Conservation (phyloP, 179 eudicot genomes). For the Nepenthes alata region DNA sequence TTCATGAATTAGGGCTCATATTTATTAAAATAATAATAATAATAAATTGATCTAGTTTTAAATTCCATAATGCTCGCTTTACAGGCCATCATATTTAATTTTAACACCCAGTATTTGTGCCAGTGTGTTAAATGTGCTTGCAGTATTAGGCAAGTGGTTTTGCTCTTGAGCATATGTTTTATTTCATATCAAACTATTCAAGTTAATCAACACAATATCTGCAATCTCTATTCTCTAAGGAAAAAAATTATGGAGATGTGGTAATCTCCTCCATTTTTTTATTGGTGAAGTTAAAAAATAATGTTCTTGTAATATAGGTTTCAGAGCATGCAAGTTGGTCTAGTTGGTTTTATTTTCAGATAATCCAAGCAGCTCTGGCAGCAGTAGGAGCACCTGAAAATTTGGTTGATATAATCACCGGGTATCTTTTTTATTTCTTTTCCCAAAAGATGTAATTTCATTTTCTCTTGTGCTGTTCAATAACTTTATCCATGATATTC, state of each 20-base stretch:
- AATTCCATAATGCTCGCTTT: too few species aligned
- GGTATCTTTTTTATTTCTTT: conserved; percentile 33
- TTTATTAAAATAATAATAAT: too few species aligned
- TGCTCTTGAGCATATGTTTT: neutral
- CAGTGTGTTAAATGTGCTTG: too few species aligned
- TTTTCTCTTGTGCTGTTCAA: neutral
- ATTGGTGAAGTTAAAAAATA: neutral
- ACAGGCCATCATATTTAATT: too few species aligned
- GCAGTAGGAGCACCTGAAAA: conserved; percentile 99
- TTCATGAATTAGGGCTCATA: too few species aligned
- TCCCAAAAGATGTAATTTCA: conserved; percentile 2
- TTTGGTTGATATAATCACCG: conserved; percentile 94
- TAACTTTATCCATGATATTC: conserved; percentile 4
- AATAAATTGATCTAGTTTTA: too few species aligned
- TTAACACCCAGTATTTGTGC: too few species aligned
- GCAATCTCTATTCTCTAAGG: too few species aligned
- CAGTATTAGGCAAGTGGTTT: neutral
- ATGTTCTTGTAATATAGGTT: conserved; percentile 36
- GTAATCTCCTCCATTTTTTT: too few species aligned
- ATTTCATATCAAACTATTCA: too few species aligned
- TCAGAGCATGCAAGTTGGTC: conserved; percentile 99
- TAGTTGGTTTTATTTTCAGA: conserved; percentile 87
- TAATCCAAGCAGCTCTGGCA: conserved; percentile 91
- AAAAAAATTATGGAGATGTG: too few species aligned
- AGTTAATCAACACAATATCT: too few species aligned